Conservation (phyloP, 306 rosid species). For the Geum urbanum region DNA sequence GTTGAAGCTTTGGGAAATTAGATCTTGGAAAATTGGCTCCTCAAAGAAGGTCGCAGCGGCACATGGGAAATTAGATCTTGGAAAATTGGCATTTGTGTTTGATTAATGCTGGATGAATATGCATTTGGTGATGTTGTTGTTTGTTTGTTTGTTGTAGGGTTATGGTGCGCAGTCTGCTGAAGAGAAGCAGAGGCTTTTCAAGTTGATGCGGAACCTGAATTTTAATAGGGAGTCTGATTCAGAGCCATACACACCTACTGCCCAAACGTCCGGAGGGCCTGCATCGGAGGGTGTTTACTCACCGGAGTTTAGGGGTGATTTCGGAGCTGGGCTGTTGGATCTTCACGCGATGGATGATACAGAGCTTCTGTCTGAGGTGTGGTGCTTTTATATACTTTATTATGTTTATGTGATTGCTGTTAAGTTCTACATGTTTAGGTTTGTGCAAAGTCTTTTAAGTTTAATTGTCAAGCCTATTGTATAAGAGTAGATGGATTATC, state of each 20-base stretch:
- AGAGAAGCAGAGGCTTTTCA: constrained; percentile 88
- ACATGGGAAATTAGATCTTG: constrained; percentile 94
- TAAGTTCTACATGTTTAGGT: too few species aligned
- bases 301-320: constrained; percentile 88
- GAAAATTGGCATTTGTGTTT: not conserved
- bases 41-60: constrained; percentile 99
- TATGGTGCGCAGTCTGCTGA: constrained; percentile 95
- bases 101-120: constrained; percentile 21
- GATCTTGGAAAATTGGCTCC: constrained; percentile 80
- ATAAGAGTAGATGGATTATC: too few species aligned
- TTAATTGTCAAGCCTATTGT: too few species aligned
- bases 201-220: constrained; percentile 87
- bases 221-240: constrained; percentile 85
- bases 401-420: too few species aligned
- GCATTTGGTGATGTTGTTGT: constrained; percentile 27
- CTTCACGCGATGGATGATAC: constrained; percentile 99
- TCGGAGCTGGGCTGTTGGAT: constrained; percentile 96
- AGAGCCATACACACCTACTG: constrained; percentile 68
- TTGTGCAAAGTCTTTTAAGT: too few species aligned
- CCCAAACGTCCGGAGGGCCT: constrained; percentile 58
- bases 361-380: constrained; percentile 88
- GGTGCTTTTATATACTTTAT: too few species aligned
- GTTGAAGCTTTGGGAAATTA: too few species aligned
- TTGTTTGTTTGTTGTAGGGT: constrained; percentile 59
- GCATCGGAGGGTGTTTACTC: constrained; percentile 65